phyloP scores from a whole-genome alignment of 257 asterid species.

The Petunia secreta region DNA sequence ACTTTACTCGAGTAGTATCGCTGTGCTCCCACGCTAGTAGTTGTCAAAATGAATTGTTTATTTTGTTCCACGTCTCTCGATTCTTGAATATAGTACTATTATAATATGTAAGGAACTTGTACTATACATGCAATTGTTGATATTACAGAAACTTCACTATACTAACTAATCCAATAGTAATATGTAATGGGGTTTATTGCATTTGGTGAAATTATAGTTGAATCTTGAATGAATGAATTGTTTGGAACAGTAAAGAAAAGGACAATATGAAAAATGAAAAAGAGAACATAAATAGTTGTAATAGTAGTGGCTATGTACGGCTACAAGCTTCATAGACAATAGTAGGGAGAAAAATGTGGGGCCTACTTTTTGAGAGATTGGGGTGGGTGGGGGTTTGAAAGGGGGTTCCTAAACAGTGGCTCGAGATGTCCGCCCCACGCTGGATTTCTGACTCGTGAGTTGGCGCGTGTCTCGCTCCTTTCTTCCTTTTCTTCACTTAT shows the following conservation, averaged over 20 bases:
- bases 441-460: neutral
- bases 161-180: slow-evolving; percentile 27
- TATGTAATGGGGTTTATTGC: neutral
- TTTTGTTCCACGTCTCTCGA: slow-evolving; percentile 25
- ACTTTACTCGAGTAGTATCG: slow-evolving; percentile 43
- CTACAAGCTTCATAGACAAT: neutral
- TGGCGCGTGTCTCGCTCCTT: neutral
- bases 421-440: slow-evolving; percentile 15
- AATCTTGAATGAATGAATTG: neutral
- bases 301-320: neutral
- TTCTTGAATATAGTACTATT: neutral
- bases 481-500: neutral
- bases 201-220: neutral
- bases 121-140: slow-evolving; percentile 15
- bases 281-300: neutral
- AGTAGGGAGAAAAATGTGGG: neutral
- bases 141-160: slow-evolving; percentile 6
- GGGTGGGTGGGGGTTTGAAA: neutral
- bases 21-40: slow-evolving; percentile 31
- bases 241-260: neutral
- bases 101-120: too few species aligned
- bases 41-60: slow-evolving; percentile 16
- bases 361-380: neutral
- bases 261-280: neutral
- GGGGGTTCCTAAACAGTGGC: neutral